These are phyloP conservation scores for Dryadomyces quercivorus DNA, from an alignment of 2,329 filamentous ascomycete genomes.

Conservation along the genomic window DNA sequence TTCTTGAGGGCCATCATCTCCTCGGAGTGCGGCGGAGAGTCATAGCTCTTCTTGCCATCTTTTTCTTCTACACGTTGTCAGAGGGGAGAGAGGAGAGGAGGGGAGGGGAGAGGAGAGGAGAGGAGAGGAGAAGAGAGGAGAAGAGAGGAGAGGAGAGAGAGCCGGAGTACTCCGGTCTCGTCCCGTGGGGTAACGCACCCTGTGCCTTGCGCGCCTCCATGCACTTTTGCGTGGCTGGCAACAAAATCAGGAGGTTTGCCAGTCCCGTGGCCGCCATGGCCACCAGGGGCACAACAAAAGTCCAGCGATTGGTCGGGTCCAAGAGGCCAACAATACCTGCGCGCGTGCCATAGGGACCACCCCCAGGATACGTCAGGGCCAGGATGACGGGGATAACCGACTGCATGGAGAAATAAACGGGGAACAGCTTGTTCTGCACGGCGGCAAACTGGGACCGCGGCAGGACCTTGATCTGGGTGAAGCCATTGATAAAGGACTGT, in stretches of 20 bases:
- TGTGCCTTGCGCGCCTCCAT: slow-evolving; percentile 71
- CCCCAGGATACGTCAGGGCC: slow-evolving; percentile 68
- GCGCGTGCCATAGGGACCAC: slow-evolving; percentile 21
- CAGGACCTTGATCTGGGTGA: slow-evolving; percentile 65
- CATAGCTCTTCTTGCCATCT: slow-evolving; percentile 80
- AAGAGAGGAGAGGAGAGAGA: too few relatives aligned
- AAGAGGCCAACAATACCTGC: slow-evolving; percentile 42
- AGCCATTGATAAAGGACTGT: slow-evolving; percentile 59
- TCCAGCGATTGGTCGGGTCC: slow-evolving; percentile 46
- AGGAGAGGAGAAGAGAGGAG: too few relatives aligned
- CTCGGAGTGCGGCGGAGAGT: slow-evolving; percentile 64
- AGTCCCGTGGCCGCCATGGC: slow-evolving; percentile 60
- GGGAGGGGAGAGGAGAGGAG: too few relatives aligned
- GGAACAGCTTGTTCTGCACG: slow-evolving; percentile 72
- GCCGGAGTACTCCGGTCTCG: too few relatives aligned
- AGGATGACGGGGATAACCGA: slow-evolving; percentile 60
- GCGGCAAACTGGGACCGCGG: slow-evolving; percentile 69
- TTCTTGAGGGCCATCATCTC: slow-evolving; percentile 77
- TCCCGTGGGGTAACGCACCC: slow-evolving; percentile 38
- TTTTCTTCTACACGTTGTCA: slow-evolving; percentile 59
- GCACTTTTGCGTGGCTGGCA: slow-evolving; percentile 61
- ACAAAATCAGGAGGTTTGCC: slow-evolving; percentile 57
- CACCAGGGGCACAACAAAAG: slow-evolving; percentile 55
- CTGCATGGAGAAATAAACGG: slow-evolving; percentile 80
- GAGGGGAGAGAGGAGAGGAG: too few relatives aligned